Evolutionary conservation across 768 basidiomycete genomes (phyloP), one percentile per base, ranked within the genome.

Genomic region (Agrocybe pediades): DNA sequence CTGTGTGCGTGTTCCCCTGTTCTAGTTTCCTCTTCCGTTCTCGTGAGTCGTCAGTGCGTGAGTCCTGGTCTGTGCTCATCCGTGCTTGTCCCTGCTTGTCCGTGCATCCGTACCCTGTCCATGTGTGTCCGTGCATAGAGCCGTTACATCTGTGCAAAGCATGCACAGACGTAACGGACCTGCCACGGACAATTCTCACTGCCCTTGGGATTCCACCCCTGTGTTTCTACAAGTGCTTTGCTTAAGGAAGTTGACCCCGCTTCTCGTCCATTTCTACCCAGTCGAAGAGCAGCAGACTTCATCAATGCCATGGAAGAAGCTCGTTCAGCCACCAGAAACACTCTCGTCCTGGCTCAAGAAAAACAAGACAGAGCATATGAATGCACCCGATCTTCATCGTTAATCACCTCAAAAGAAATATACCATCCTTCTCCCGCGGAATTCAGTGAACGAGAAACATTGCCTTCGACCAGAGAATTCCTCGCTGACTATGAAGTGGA

Each of bases 131-230:
- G n/a, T n/a, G n/a, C n/a, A n/a, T n/a, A n/a, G n/a, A n/a, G n/a
- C n/a, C n/a, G n/a, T n/a, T n/a, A n/a, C n/a, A n/a, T n/a, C n/a
- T n/a, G n/a, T n/a, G n/a, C n/a, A n/a, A n/a, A n/a, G n/a, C n/a
- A n/a, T n/a, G n/a, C n/a, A n/a, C n/a, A n/a, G n/a, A n/a, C n/a
- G n/a, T n/a, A n/a, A n/a, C n/a, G n/a, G n/a, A n/a, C n/a, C n/a
- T n/a, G n/a, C n/a, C n/a, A n/a, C n/a, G n/a, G n/a, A n/a, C n/a
- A n/a, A n/a, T n/a, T n/a, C n/a, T n/a, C n/a, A n/a, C n/a, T n/a
- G n/a, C n/a, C n/a, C n/a, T 21, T 67, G 29, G 71, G 73, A 0
- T 73, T 63, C 25, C 21, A 61, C 9, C 68, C 70, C 0, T 19
- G 49, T 13, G 42, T 52, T 2, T 23, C 41, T 21, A 20, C 43